Base-by-base conservation (phyloP, 345 rosid genomes). In the Leavenworthia alabamica region DNA sequence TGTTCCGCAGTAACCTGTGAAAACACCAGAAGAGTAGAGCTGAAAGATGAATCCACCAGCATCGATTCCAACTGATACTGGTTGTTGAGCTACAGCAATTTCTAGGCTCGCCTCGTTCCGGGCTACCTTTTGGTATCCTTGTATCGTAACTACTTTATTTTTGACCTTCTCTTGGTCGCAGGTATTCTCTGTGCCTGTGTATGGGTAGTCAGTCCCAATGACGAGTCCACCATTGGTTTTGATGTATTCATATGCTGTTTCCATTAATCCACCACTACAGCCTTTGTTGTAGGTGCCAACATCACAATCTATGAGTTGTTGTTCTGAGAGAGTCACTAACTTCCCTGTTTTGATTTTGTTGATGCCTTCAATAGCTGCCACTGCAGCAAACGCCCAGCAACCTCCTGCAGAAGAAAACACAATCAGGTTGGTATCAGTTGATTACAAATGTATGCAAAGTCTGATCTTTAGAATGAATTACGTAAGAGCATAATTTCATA, bases 331-430 rank as follows among this genome's bases (percentile, higher is more conserved):
- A 59, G 94, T 75, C 20, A 73, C 43, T 48, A 89, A 60, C 8
- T 71, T 77, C 39, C 91, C 89, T 15, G 90, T 85, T 61, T 76
- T 79, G 49, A 93, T 80, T 62, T 80, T 70, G 81, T 79, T 79
- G 78, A 87, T 77, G 67, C 96, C 90, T 78, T 93, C 90, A 14
- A 89, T 73, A 1, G 99, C 92, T 39, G 91, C 88, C 52, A 89
- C 85, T 4, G 99, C 84, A 3, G 97, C 83, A 31, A 93, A 93
- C 4, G 97, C 99, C 99, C 99, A 93, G 56, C 97, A 93, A 56
- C 94, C 81, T 61, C 96, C 95, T 87, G 82, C 24, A 66, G 46
- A 13, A 63, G 32, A 23, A 41, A 58, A 37, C 2, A 8, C 45
- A 54, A 56, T 47, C 50, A 55, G 39, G 48, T 37, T 29, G 17